A percentile compares a stretch with the other conserved stretches of the same genome.
These are phyloP conservation scores for Scorias spongiosa DNA, from an alignment of 2,329 filamentous ascomycete species.

Conservation along the genomic window DNA sequence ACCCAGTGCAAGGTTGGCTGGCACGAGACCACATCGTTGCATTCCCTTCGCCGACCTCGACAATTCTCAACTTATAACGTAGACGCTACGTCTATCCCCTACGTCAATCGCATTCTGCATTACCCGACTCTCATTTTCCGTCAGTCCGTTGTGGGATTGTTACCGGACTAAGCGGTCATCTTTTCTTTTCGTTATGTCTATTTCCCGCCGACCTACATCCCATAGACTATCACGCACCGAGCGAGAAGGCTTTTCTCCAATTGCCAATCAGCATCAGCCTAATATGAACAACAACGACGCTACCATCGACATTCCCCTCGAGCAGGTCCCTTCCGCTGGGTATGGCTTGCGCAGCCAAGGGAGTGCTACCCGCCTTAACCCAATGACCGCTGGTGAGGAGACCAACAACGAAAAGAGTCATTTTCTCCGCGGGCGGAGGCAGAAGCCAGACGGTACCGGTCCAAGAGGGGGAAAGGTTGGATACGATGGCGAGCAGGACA, in stretches of 20 bases:
- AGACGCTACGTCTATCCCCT: too few species aligned
- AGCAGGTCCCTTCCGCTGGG: conserved; percentile 36
- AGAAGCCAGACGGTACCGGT: conserved; percentile 20
- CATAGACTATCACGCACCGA: neutral
- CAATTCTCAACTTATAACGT: too few species aligned
- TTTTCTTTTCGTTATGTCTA: neutral
- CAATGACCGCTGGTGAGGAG: conserved; percentile 12
- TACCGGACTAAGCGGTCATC: too few species aligned
- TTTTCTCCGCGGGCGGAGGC: conserved; percentile 22
- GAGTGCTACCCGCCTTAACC: conserved; percentile 18
- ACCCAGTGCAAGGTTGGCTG: neutral
- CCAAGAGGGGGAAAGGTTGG: conserved; percentile 12
- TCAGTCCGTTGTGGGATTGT: too few species aligned
- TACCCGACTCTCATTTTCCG: too few species aligned
- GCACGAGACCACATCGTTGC: neutral
- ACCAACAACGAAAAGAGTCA: conserved; percentile 20
- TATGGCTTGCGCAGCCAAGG: conserved; percentile 25
- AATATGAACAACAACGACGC: conserved; percentile 32
- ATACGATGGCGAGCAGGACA: conserved; percentile 36
- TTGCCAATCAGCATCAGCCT: conserved; percentile 6
- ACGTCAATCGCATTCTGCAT: too few species aligned
- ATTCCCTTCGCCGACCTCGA: neutral
- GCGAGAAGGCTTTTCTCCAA: conserved; percentile 16
- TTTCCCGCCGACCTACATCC: neutral
- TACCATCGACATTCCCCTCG: conserved; percentile 47